phyloP scores from a whole-genome alignment of 2,329 filamentous ascomycete species.

The Claviceps paspali region DNA sequence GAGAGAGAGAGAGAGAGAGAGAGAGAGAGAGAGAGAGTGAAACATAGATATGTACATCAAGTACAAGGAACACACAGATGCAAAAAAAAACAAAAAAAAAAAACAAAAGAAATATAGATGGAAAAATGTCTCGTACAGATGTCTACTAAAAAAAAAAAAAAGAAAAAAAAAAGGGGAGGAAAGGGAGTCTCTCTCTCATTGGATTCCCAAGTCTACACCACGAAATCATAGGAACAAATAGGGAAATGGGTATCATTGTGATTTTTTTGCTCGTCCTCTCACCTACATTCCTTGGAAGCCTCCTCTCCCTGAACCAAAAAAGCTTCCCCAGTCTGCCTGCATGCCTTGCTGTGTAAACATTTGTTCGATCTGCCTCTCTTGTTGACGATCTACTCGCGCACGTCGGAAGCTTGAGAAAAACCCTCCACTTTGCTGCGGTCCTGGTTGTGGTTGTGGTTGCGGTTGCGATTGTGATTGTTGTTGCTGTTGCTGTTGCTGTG shows the following conservation, averaged over 20 bases:
- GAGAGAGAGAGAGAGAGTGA: too few species aligned
- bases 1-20: too few species aligned
- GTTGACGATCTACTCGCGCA: constrained; percentile 13
- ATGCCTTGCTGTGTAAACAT: constrained; percentile 33
- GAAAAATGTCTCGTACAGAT: not conserved
- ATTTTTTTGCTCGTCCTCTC: constrained; percentile 9
- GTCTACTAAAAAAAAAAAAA: constrained; percentile 7
- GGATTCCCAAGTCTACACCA: too few species aligned
- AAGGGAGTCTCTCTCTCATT: too few species aligned
- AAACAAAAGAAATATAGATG: not conserved
- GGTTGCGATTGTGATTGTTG: constrained; percentile 9
- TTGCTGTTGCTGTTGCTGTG: constrained; percentile 3
- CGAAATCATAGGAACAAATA: constrained; percentile 1
- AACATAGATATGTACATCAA: too few species aligned
- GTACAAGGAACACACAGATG: not conserved
- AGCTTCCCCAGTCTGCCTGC: constrained; percentile 30
- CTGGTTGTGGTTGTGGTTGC: constrained; percentile 8
- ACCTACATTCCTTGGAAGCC: constrained; percentile 28
- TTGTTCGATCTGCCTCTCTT: constrained; percentile 30
- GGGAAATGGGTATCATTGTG: constrained; percentile 24
- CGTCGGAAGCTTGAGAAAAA: constrained; percentile 13
- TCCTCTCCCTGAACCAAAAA: constrained; percentile 28
- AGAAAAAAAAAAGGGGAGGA: not conserved
- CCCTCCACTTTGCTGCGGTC: constrained; percentile 15
- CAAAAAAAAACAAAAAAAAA: constrained; percentile 9